A percentile compares a stretch with the other conserved stretches of the same genome.
Evolutionary conservation across 805 yeast species (phyloP).

Genomic region (Barnettozyma vustinii): DNA sequence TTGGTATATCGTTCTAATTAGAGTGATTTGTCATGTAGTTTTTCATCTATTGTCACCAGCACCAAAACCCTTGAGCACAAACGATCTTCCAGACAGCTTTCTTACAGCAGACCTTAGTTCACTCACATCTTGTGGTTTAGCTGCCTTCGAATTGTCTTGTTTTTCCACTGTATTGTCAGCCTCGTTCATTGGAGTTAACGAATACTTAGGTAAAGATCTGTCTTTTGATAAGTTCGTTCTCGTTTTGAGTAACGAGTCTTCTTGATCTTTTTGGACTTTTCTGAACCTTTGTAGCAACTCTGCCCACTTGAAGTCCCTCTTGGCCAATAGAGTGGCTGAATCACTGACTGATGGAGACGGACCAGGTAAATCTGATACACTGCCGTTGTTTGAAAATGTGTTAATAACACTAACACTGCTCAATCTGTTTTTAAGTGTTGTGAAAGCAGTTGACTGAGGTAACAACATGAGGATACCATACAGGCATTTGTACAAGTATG

Average conservation of each 20-base stretch:
- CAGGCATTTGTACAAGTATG: constrained; percentile 76
- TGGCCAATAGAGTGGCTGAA: constrained; percentile 14
- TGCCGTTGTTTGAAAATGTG: constrained; percentile 11
- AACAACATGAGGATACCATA: constrained; percentile 90
- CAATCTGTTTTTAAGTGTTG: constrained; percentile 71
- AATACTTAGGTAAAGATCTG: constrained; percentile 20
- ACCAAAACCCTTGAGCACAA: constrained; percentile 26
- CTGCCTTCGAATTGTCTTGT: neutral
- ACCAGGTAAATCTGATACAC: neutral
- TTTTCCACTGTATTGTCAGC: constrained; percentile 14
- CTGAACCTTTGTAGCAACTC: constrained; percentile 45
- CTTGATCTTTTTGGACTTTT: constrained; percentile 40
- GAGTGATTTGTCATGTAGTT: neutral
- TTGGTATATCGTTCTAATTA: neutral
- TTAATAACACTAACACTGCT: constrained; percentile 38
- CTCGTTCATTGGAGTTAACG: constrained; percentile 17
- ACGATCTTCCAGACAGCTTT: constrained; percentile 28
- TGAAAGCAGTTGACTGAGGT: constrained; percentile 90
- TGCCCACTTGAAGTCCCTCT: constrained; percentile 31
- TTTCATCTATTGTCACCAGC: constrained; percentile 11
- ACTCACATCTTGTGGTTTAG: constrained; percentile 6
- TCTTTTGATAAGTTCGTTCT: constrained; percentile 10
- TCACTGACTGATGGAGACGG: constrained; percentile 7
- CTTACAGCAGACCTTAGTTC: constrained; percentile 22
- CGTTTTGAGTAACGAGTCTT: constrained; percentile 18